Evolutionary conservation across 306 rosid genomes (phyloP).

Genomic region (Benincasa hispida): DNA sequence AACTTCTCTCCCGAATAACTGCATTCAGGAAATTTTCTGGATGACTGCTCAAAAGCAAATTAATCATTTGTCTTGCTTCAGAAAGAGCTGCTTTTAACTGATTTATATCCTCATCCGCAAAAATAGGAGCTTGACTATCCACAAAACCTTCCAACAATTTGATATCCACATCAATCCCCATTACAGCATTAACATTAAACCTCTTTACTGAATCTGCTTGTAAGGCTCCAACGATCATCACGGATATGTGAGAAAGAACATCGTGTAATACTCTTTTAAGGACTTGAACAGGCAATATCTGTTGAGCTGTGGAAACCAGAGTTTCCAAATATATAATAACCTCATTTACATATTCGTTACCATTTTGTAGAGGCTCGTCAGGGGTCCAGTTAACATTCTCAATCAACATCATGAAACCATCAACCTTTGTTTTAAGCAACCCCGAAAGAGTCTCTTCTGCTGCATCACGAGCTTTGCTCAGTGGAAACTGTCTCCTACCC

Average conservation of each 20-base stretch:
- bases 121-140: conserved; percentile 65
- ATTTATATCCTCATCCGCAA: conserved; percentile 64
- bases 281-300: conserved; percentile 79
- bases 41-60: conserved; percentile 76
- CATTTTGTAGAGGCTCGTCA: conserved; percentile 63
- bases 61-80: conserved; percentile 69
- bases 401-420: conserved; percentile 72
- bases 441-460: conserved; percentile 64
- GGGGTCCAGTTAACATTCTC: conserved; percentile 86
- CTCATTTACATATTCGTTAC: conserved; percentile 88
- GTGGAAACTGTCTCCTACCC: conserved; percentile 80
- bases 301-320: conserved; percentile 87
- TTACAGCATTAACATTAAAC: conserved; percentile 58
- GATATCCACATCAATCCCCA: conserved; percentile 73
- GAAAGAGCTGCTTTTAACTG: conserved; percentile 59
- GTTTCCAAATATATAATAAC: conserved; percentile 88
- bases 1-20: conserved; percentile 93
- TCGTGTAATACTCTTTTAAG: conserved; percentile 77
- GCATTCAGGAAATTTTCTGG: conserved; percentile 90
- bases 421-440: conserved; percentile 44
- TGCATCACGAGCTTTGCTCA: conserved; percentile 76
- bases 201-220: conserved; percentile 69
- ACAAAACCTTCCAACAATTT: conserved; percentile 77
- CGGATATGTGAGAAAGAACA: conserved; percentile 85
- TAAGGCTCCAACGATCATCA: conserved; percentile 63